Base-by-base conservation (phyloP, 305 asterid genomes). In the Solanum hybrid region DNA sequence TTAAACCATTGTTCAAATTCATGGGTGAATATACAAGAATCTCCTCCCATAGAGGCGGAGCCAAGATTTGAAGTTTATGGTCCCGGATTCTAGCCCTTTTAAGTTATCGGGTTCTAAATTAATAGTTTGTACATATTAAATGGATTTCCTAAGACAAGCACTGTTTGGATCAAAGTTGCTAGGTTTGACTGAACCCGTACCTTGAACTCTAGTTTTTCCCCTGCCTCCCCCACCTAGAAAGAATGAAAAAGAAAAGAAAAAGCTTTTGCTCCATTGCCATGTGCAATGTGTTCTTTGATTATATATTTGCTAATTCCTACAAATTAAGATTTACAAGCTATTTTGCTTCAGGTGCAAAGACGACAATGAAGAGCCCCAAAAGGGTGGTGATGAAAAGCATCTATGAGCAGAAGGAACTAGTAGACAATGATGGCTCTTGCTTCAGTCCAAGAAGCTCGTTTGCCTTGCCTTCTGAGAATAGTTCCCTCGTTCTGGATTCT, bases 301-400 rank as follows among this genome's bases (percentile, higher is more conserved):
- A 92, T 84, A 88, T 93, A 19, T 91, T 92, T 35, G 92, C 94
- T 82, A 24, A 87, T 91, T 26, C 94, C 91, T 9, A 77, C 88
- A 27, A 92, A 90, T 80, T 89, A 92, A 29, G 91, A 94, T 89
- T 91, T 91, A 87, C 91, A 87, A 88, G 90, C 90, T 66, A 10
- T 87, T 89, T 89, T 78, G 22, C 64, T 92, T 69, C 94, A 96
- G 98, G 96, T 92, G 92, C 93, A 71, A 95, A 94, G 88, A 85
- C 91, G 27, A 26, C 89, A 34, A 91, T 96, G 93, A 94, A 91
- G 92, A 92, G 92, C 92, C 97, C 98, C 6, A 91, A 89, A 87
- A 92, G 93, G 88, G 87, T 91, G 78, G 91, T 88, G 34, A 91
- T 90, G 91, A 91, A 90, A 82, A 90, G 91, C 29, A 90, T 89